Evolutionary conservation across 2,329 filamentous ascomycete genomes (phyloP).

Genomic region (Xylariaceae sp.): DNA sequence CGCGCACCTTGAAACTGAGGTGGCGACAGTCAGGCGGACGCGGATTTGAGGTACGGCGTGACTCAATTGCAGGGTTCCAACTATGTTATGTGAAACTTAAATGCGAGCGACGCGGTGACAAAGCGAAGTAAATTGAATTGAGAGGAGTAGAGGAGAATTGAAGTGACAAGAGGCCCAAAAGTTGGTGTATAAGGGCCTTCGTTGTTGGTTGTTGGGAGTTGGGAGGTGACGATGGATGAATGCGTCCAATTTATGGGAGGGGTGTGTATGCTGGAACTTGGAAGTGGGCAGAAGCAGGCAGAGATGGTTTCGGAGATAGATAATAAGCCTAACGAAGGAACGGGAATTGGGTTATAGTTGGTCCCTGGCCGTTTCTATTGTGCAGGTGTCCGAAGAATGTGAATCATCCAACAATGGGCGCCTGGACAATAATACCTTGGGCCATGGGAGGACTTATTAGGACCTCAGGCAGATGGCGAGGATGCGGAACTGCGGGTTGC

Average conservation of each 20-base stretch:
- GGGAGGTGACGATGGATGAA: slow-evolving; percentile 20
- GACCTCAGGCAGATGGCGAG: slow-evolving; percentile 10
- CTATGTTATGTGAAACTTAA: background rate
- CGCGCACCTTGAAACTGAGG: slow-evolving; percentile 25
- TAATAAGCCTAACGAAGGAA: slow-evolving; percentile 3
- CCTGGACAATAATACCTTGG: slow-evolving; percentile 27
- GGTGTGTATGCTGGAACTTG: slow-evolving; percentile 9
- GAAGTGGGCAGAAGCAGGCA: slow-evolving; percentile 33
- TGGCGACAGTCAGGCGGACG: slow-evolving; percentile 40
- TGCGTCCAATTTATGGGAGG: slow-evolving; percentile 21
- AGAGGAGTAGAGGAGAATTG: background rate
- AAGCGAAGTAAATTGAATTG: background rate
- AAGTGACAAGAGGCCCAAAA: background rate
- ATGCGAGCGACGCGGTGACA: slow-evolving; percentile 1
- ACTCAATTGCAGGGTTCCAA: slow-evolving; percentile 32
- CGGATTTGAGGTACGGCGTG: slow-evolving; percentile 33
- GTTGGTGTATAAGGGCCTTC: background rate
- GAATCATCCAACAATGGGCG: slow-evolving; percentile 30
- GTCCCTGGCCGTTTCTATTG: too few relatives aligned
- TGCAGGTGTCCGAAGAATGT: slow-evolving; percentile 25
- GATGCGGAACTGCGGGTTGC: slow-evolving; percentile 9
- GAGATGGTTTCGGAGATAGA: slow-evolving; percentile 37
- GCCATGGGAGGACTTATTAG: slow-evolving; percentile 6
- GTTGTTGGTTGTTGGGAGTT: slow-evolving; percentile 24
- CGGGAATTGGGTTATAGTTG: slow-evolving; percentile 19